These are phyloP conservation scores for Wickerhamomyces bisporus DNA, from an alignment of 805 yeast genomes.

Conservation along the genomic window DNA sequence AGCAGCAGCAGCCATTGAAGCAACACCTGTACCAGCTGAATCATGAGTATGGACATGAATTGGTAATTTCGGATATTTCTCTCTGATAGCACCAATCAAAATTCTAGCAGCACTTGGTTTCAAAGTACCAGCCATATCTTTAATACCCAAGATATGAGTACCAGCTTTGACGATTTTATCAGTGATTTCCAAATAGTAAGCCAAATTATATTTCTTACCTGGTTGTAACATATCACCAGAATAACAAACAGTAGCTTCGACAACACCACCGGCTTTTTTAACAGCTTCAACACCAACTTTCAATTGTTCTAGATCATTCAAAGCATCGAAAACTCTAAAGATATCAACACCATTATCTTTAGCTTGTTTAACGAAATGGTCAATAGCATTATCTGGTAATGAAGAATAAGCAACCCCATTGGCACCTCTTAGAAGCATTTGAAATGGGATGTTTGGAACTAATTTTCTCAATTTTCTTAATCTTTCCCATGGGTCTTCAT, in stretches of 20 bases:
- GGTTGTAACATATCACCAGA: constrained; percentile 98
- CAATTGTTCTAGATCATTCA: constrained; percentile 93
- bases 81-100: constrained; percentile 76
- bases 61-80: constrained; percentile 86
- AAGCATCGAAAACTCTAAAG: constrained; percentile 96
- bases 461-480: constrained; percentile 78
- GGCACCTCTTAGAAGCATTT: constrained; percentile 98
- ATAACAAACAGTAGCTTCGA: constrained; percentile 97
- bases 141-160: constrained; percentile 94
- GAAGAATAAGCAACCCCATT: constrained; percentile 99
- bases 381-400: constrained; percentile 97
- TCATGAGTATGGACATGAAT: constrained; percentile 99
- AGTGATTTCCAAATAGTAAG: constrained; percentile 77
- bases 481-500: constrained; percentile 99
- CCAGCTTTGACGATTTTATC: constrained; percentile 88
- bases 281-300: constrained; percentile 98
- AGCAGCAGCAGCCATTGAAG: constrained; percentile 93
- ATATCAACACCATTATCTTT: constrained; percentile 95
- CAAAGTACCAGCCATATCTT: constrained; percentile 99
- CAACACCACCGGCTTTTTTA: constrained; percentile 97
- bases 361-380: constrained; percentile 93
- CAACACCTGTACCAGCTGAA: constrained; percentile 99
- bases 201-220: constrained; percentile 93
- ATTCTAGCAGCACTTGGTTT: constrained; percentile 90
- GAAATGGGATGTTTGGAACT: constrained; percentile 98